Base-by-base conservation (phyloP, 495 filamentous ascomycete species). In the Tirmania nivea region DNA sequence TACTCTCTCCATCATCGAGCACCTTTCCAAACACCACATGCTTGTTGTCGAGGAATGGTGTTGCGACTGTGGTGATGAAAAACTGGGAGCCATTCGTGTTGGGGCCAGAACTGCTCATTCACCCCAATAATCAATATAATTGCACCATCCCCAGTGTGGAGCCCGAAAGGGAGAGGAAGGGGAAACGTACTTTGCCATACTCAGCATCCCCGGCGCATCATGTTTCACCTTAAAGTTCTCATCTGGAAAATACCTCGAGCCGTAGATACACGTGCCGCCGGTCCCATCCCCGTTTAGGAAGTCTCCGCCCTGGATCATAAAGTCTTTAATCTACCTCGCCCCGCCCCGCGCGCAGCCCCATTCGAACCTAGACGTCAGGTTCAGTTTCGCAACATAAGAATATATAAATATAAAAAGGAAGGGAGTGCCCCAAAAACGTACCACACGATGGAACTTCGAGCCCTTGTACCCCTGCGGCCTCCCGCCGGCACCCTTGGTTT, bases 261-360 rank as follows among this genome's bases (percentile, higher is more conserved):
- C 84, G 68, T 92, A 94, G 63, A 94, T 94, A 52, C 75, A 81
- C n/a, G 79, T 77, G 37, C 78, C 83, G 3, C 90, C 90, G 2
- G 82, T 93, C 11, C 92, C 92, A 65, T 96, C 82, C 42, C 89
- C 87, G 63, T 94, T 84, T 54, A 95, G 66, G 69, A 97, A 96
- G 67, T 97, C 92, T 51, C 92, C 90, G 35, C 92, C 92, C 70
- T 96, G 92, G 58, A 84, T 75, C 88, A 97, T 95, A 68, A 96
- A 96, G 59, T 87, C 82, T 69, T 84, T 86, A 70, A 96, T 94
- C 86, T 94, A 34, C 21, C 17, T 45, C 20, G 25, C 48, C 50
- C 57, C 54, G 31, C 35, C 17, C 25, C 39, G 39, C 39, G 10
- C 36, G n/a, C n/a, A 42, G 9, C 39, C 3, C 5, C 17, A 45